Percentiles rank a stretch among this genome's conserved stretches.
Evolutionary conservation across 2,329 filamentous ascomycete species (phyloP).

Genomic region (Metarhizium sp.): DNA sequence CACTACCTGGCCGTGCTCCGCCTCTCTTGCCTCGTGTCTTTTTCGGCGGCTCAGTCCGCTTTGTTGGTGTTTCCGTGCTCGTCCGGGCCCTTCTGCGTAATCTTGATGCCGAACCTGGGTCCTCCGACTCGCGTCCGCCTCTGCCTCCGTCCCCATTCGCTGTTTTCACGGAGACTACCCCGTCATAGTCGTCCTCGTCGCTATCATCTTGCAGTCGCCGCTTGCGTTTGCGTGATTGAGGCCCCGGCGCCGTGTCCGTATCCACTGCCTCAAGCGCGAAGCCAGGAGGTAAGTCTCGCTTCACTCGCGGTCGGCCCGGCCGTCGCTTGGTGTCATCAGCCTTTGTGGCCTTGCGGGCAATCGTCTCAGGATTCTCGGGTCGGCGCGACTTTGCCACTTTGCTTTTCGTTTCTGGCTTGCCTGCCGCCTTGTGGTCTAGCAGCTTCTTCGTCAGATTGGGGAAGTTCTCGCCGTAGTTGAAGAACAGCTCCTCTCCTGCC

Average conservation of each 20-base stretch:
- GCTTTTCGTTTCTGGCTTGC: conserved; percentile 16
- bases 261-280: conserved; percentile 8
- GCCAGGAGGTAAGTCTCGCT: conserved; percentile 11
- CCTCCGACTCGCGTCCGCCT: conserved; percentile 16
- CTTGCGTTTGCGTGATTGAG: conserved; percentile 19
- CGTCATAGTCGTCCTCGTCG: conserved; percentile 21
- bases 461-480: conserved; percentile 68
- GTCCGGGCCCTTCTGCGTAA: conserved; percentile 15
- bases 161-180: conserved; percentile 13
- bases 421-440: conserved; percentile 27
- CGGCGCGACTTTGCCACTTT: conserved; percentile 12
- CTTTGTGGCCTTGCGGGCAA: conserved; percentile 15
- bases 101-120: conserved; percentile 13
- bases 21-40: conserved; percentile 27
- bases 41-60: conserved; percentile 16
- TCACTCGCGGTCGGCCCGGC: conserved; percentile 7
- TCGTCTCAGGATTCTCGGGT: conserved; percentile 8
- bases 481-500: conserved; percentile 69
- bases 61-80: conserved; percentile 9
- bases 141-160: conserved; percentile 11
- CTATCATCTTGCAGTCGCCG: conserved; percentile 16
- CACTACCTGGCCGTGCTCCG: conserved; percentile 28
- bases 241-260: background rate
- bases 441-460: conserved; percentile 45
- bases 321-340: conserved; percentile 15